phyloP scores from a whole-genome alignment of 345 rosid genomes.

The Boechera stricta region DNA sequence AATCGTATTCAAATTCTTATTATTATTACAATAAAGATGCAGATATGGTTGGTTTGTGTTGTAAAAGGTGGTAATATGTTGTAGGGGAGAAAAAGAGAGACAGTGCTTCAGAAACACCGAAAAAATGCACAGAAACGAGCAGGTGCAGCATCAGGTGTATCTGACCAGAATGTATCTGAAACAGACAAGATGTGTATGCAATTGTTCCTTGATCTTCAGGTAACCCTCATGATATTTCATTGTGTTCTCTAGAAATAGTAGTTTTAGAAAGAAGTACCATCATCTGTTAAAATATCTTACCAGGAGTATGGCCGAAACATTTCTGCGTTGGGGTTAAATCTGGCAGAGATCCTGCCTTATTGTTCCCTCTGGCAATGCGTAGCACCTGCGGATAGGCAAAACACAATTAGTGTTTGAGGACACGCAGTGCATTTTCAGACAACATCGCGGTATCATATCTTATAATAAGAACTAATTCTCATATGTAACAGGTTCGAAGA shows the following conservation, averaged over 20 bases:
- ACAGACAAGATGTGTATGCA: conserved; percentile 94
- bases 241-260: conserved; percentile 7
- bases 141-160: conserved; percentile 81
- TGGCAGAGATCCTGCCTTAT: conserved; percentile 67
- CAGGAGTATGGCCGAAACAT: conserved; percentile 92
- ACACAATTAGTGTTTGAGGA: conserved; percentile 51
- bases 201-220: conserved; percentile 94
- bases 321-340: conserved; percentile 67
- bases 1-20: background rate
- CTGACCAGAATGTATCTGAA: conserved; percentile 73
- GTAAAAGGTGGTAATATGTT: conserved; percentile 11
- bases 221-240: conserved; percentile 23
- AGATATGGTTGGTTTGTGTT: background rate
- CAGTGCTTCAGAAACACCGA: conserved; percentile 80
- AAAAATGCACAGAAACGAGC: conserved; percentile 86
- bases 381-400: conserved; percentile 75
- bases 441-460: background rate
- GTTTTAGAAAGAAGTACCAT: conserved; percentile 5
- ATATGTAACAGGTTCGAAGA: no score
- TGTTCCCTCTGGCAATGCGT: conserved; percentile 88
- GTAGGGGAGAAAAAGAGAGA: conserved; percentile 84
- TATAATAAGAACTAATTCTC: background rate
- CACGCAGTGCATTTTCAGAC: background rate
- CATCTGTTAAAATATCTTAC: background rate
- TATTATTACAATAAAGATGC: background rate